A percentile compares a stretch with the other conserved stretches of the same genome.
These are phyloP conservation scores for Neonectria neomacrospora DNA, from an alignment of 2,329 filamentous ascomycete genomes.

Conservation along the genomic window DNA sequence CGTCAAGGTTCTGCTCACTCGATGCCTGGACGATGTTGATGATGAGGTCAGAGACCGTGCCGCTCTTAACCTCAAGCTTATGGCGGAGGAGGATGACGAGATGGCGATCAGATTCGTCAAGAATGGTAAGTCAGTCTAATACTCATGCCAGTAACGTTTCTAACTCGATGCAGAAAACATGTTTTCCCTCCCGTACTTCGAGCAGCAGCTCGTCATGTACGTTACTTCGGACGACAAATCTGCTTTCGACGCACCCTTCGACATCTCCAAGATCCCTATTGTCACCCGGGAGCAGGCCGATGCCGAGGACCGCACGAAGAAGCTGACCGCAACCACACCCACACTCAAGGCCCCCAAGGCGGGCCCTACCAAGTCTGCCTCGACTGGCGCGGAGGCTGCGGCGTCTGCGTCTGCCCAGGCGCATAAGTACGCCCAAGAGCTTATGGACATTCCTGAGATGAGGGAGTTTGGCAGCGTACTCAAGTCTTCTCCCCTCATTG, in stretches of 20 bases:
- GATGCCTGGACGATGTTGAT: slow-evolving; percentile 96
- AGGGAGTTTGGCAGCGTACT: slow-evolving; percentile 88
- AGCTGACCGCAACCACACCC: slow-evolving; percentile 90
- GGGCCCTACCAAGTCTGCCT: slow-evolving; percentile 76
- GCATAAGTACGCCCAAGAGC: slow-evolving; percentile 88
- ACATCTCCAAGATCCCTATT: slow-evolving; percentile 88
- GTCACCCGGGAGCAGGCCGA: slow-evolving; percentile 96
- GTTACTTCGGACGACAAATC: slow-evolving; percentile 92
- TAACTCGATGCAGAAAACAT: slow-evolving; percentile 75
- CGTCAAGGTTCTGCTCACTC: slow-evolving; percentile 88
- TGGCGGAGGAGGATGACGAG: slow-evolving; percentile 92
- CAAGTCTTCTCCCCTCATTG: slow-evolving; percentile 87
- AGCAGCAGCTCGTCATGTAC: slow-evolving; percentile 97
- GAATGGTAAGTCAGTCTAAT: slow-evolving; percentile 70
- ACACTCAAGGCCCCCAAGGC: slow-evolving; percentile 93
- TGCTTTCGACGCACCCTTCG: slow-evolving; percentile 87
- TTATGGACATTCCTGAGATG: slow-evolving; percentile 90
- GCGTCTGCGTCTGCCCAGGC: slow-evolving; percentile 82
- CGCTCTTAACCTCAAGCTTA: slow-evolving; percentile 89
- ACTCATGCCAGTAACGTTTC: neutral
- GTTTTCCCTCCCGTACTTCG: slow-evolving; percentile 93
- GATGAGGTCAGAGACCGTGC: slow-evolving; percentile 97
- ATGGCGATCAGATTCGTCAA: slow-evolving; percentile 89
- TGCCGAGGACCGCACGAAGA: slow-evolving; percentile 96
- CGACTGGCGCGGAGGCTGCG: slow-evolving; percentile 76